A percentile compares a stretch with the other conserved stretches of the same genome.
Conservation (phyloP, 768 basidiomycete species). For the Boletus sensibilis region DNA sequence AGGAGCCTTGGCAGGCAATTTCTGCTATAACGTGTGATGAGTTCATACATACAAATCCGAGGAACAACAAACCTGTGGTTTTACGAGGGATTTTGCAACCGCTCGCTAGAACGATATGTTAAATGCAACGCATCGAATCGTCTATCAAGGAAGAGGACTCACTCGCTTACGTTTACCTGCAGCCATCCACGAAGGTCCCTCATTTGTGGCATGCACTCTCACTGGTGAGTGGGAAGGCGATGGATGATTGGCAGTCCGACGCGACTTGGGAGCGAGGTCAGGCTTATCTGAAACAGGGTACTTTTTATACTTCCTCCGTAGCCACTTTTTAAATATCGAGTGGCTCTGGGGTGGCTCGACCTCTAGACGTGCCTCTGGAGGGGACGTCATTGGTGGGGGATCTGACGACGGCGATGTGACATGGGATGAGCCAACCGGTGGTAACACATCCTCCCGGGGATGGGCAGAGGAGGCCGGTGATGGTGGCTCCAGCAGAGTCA, state of each 20-base stretch:
- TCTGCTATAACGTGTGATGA: not conserved
- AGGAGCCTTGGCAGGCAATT: not conserved
- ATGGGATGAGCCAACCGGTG: not conserved
- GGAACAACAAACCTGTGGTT: not conserved
- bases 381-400: not conserved
- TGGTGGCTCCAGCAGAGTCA: not conserved
- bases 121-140: too few relatives aligned
- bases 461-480: not conserved
- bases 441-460: not conserved
- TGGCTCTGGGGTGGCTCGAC: not conserved
- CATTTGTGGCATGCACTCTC: not conserved
- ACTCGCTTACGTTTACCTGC: not conserved
- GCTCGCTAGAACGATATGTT: not conserved
- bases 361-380: not conserved
- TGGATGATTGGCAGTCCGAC: not conserved
- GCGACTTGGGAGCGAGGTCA: too few relatives aligned
- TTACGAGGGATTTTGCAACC: rapidly evolving
- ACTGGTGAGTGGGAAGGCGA: not conserved
- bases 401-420: not conserved
- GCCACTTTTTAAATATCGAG: not conserved
- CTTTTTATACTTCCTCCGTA: not conserved
- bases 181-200: not conserved
- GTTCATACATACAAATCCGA: not conserved
- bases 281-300: not conserved
- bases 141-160: not conserved